Evolutionary conservation across 2,329 filamentous ascomycete species (phyloP), one percentile per base, ranked within the genome.

Genomic region (Phyllosticta ampelicida): DNA sequence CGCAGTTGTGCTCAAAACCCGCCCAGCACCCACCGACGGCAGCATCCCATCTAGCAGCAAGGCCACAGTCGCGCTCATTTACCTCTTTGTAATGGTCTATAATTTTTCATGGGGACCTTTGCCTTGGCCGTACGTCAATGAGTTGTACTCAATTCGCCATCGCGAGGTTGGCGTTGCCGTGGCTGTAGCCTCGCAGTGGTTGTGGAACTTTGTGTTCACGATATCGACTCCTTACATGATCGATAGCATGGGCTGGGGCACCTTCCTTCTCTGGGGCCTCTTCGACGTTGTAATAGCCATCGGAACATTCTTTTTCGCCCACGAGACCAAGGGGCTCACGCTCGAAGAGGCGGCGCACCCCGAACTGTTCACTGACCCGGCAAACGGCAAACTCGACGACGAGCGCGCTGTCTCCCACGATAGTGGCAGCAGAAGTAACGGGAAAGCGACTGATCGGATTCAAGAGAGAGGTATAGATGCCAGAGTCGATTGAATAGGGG

Each of bases 1-100:
- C 8, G 67, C 68, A 4, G 67, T 63, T 5, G 65, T 73, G 0
- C 62, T 69, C 18, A 66, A 64, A 48, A 63, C 63, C 0, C 61
- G 66, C 20, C 68, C 67, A 1, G 57, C 65, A 1, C 64, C 65
- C 0, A 56, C 60, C 11, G 55, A 61, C 18, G 64, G 61, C 4
- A 61, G 66, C 26, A 65, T 71, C 19, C 68, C 67, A 1, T 57
- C 59, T n/a, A 60, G 74, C 1, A 77, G 75, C 0, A 77, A 80
- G 29, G 74, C 74, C 2, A 82, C 78, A 0, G 71, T 83, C 1
- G 74, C 75, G 0, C 68, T 83, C 11, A 81, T 82, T 56, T 82
- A 82, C 63, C 69, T 82, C 4, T 78, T 78, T 60, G 78, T 82
- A 23, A 75, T 81, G 65, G 74, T 72, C 2, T 82, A 79, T 63